Percentiles rank a stretch among this genome's conserved stretches.
Evolutionary conservation across 805 yeast species (phyloP).

Genomic region (Yamadazyma scolyti): DNA sequence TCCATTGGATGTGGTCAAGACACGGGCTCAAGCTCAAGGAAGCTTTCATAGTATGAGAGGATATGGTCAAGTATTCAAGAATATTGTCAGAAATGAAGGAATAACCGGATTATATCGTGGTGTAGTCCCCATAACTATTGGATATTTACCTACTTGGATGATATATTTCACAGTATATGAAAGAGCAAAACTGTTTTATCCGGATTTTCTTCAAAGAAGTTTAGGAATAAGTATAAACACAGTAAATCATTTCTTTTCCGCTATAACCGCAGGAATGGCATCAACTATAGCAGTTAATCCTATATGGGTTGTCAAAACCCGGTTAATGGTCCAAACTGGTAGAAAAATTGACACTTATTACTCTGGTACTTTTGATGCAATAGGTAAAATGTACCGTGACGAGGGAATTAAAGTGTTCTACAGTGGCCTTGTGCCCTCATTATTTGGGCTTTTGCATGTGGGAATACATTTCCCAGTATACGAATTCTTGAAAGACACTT

Average conservation of each 20-base stretch:
- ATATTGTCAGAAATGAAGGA: constrained; percentile 78
- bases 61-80: constrained; percentile 56
- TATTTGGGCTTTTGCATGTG: constrained; percentile 87
- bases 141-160: constrained; percentile 98
- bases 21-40: constrained; percentile 92
- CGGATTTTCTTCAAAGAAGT: constrained; percentile 30
- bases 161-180: constrained; percentile 92
- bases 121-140: constrained; percentile 84
- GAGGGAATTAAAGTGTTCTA: constrained; percentile 85
- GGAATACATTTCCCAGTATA: constrained; percentile 96
- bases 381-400: constrained; percentile 65
- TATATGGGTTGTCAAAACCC: constrained; percentile 95
- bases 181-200: constrained; percentile 57
- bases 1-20: constrained; percentile 94
- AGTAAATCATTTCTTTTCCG: constrained; percentile 49
- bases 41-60: constrained; percentile 48
- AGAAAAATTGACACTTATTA: constrained; percentile 45
- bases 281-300: constrained; percentile 89
- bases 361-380: constrained; percentile 80
- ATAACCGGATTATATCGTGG: constrained; percentile 83
- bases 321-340: constrained; percentile 83
- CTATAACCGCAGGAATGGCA: constrained; percentile 84
- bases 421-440: constrained; percentile 85
- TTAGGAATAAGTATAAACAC: constrained; percentile 22
- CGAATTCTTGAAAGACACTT: constrained; percentile 66